These are phyloP conservation scores for Desmodesmus armatus DNA, from an alignment of 139 green algal species.

Conservation along the genomic window DNA sequence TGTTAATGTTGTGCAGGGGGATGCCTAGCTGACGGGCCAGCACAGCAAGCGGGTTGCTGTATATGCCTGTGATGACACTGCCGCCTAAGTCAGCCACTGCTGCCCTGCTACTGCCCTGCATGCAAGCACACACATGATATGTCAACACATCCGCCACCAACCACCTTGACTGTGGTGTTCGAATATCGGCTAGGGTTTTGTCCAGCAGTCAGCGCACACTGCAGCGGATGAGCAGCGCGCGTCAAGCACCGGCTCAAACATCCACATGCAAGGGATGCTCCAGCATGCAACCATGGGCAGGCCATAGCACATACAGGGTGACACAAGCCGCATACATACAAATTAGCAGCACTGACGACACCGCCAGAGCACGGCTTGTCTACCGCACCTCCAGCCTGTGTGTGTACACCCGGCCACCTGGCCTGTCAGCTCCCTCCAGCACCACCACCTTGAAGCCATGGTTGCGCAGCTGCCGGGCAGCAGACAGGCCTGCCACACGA, in stretches of 20 bases:
- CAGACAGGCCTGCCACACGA: constrained; percentile 79
- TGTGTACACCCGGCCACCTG: constrained; percentile 88
- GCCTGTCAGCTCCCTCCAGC: constrained; percentile 81
- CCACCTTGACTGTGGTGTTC: no score
- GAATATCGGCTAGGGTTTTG: no score
- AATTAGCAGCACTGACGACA: no score
- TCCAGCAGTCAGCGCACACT: no score
- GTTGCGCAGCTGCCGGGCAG: constrained; percentile 86
- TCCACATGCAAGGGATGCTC: neutral
- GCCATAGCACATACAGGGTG: no score
- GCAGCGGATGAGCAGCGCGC: no score
- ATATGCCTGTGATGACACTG: constrained; percentile 91
- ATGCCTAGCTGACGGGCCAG: constrained; percentile 84
- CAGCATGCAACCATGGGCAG: neutral
- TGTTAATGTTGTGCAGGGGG: constrained; percentile 82
- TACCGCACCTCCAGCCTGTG: constrained; percentile 71
- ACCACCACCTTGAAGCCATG: constrained; percentile 89
- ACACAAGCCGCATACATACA: no score
- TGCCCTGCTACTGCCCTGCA: neutral
- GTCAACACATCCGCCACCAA: no score
- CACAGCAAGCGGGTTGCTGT: constrained; percentile 95
- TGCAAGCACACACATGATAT: neutral
- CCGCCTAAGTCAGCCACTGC: constrained; percentile 91
- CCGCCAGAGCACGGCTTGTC: neutral
- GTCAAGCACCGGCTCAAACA: no score